Evolutionary conservation across 2,329 filamentous ascomycete species (phyloP), one percentile per base, ranked within the genome.

Genomic region (Ophiostoma pallidulum): DNA sequence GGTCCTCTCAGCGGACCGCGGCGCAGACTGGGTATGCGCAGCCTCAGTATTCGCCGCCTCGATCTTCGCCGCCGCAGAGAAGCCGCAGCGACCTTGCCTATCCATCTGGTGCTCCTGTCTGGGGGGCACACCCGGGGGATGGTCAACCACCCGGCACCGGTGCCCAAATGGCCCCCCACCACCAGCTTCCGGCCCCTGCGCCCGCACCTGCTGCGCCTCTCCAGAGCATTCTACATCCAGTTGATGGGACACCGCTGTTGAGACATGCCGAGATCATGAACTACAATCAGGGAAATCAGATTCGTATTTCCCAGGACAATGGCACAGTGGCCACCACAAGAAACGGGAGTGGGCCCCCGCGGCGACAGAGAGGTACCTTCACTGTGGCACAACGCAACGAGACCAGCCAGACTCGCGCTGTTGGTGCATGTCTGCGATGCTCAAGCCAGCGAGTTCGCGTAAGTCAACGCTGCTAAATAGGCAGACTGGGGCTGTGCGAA

Each of bases 401-500:
- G 39, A 66, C 64, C 1, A 59, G 60, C 20, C 57, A 59, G 13
- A 68, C 66, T 2, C 60, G 66, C 12, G 58, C 53, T 10, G 53
- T 59, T 16, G 64, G 63, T 24, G 70, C 70, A 1, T 73, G 70
- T 42, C 56, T 72, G 14, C 62, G 69, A 12, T 73, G 70, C 53
- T 64, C 65, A 29, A 65, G 66, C 48, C 70, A 73, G 52, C 66
- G 66, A 14, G 60, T 69, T 42, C 61, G 63, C 19, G 70, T 72
- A 62, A 53, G 68, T 60, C 9, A 3, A 12, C 7, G 16, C 3
- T 35, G 33, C 13, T 9, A 16, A 38, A 19, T 38, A 18, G 22
- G 8, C 7, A 38, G 5, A 8, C 9, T 4, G n/a, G n/a, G n/a
- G n/a, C n/a, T n/a, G n/a, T n/a, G n/a, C n/a, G n/a, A n/a, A n/a